Percentiles rank a stretch among this genome's conserved stretches.
Conservation (phyloP, 2,329 filamentous ascomycete species). For the Eutypella sp. region DNA sequence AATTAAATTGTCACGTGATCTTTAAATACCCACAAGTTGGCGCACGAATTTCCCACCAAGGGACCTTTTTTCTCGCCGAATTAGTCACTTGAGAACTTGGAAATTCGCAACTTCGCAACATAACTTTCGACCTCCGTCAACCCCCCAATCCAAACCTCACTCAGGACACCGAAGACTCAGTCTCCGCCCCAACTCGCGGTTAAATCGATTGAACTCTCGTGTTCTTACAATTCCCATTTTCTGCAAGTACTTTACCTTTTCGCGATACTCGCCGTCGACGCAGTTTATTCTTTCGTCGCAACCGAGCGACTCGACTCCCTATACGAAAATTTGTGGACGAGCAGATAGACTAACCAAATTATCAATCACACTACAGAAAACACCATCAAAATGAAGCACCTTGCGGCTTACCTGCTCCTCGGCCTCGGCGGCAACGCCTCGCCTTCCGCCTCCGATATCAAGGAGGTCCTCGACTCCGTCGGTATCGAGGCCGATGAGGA, state of each 20-base stretch:
- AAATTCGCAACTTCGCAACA: constrained; percentile 27
- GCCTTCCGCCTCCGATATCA: constrained; percentile 82
- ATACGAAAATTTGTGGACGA: not conserved
- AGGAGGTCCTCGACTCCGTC: constrained; percentile 83
- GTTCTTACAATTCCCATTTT: constrained; percentile 49
- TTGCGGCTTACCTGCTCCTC: constrained; percentile 98
- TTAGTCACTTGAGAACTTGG: constrained; percentile 15
- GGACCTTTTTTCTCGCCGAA: constrained; percentile 24
- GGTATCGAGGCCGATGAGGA: constrained; percentile 90
- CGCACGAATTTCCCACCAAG: constrained; percentile 5
- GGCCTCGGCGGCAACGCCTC: constrained; percentile 86
- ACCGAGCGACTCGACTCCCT: too few species aligned
- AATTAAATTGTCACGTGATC: not conserved
- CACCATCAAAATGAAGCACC: constrained; percentile 91
- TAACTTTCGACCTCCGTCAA: constrained; percentile 11
- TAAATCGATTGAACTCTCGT: constrained; percentile 99
- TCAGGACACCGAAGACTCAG: constrained; percentile 93
- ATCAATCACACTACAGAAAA: constrained; percentile 20
- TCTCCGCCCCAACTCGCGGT: constrained; percentile 96
- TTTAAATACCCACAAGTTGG: constrained; percentile 12
- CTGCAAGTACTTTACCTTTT: too few species aligned
- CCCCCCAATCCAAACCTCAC: constrained; percentile 9
- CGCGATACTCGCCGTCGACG: too few species aligned
- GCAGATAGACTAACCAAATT: constrained; percentile 7
- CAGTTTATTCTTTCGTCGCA: too few species aligned